Evolutionary conservation across 2,329 filamentous ascomycete genomes (phyloP).

Genomic region (Aureobasidium zeae): DNA sequence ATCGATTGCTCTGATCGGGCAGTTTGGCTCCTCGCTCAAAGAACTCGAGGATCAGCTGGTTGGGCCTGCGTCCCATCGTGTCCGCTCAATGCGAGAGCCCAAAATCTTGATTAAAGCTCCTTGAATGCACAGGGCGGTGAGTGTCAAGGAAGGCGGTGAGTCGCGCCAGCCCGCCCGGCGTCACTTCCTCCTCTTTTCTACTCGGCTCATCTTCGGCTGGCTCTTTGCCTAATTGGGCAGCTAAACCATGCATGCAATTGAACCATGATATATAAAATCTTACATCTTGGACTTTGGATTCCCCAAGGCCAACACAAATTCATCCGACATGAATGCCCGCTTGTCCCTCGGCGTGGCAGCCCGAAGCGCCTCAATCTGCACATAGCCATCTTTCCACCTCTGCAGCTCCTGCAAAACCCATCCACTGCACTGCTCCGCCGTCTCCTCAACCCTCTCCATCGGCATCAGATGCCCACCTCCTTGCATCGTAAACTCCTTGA

Average conservation of each 20-base stretch:
- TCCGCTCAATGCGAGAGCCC: slow-evolving; percentile 3
- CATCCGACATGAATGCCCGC: slow-evolving; percentile 24
- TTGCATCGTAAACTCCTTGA: slow-evolving; percentile 55
- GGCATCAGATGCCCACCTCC: slow-evolving; percentile 70
- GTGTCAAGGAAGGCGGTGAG: slow-evolving; percentile 2
- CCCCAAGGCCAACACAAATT: slow-evolving; percentile 20
- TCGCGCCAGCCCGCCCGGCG: not conserved
- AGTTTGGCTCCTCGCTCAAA: slow-evolving; percentile 82
- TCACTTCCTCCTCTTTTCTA: not conserved
- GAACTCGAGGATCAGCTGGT: slow-evolving; percentile 76
- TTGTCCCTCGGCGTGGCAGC: slow-evolving; percentile 18
- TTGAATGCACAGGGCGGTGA: not conserved
- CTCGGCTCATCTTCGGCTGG: not conserved
- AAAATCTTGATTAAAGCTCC: slow-evolving; percentile 4
- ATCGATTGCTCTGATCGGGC: slow-evolving; percentile 81
- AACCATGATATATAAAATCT: no score
- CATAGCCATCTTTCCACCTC: slow-evolving; percentile 28
- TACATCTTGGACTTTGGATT: slow-evolving; percentile 18
- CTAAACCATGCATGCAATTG: no score
- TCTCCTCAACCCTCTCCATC: slow-evolving; percentile 63
- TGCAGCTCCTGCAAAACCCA: slow-evolving; percentile 31
- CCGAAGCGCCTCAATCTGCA: slow-evolving; percentile 15
- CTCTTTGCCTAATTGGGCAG: no score
- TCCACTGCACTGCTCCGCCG: slow-evolving; percentile 44
- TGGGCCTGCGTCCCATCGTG: slow-evolving; percentile 71